Evolutionary conservation across 2,329 filamentous ascomycete genomes (phyloP), one percentile per base, ranked within the genome.

Genomic region (Gnomoniopsis sp.): DNA sequence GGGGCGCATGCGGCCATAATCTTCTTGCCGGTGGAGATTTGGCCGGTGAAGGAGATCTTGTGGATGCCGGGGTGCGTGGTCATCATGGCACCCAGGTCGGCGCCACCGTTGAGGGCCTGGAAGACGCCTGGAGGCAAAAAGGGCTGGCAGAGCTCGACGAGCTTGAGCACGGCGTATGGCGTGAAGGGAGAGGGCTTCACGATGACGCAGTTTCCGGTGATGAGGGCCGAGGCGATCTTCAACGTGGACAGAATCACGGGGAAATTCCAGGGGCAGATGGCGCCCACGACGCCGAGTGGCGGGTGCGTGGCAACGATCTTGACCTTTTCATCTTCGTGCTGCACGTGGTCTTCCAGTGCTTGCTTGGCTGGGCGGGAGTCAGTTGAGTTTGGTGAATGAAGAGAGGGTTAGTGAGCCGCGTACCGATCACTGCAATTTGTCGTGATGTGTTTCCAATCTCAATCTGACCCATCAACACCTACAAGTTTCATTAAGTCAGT

Each of bases 211-310:
- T 82, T 82, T 26, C 79, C 81, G 0, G 81, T 80, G 23, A 82
- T 68, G 3, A 84, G 68, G 0, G 79, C 75, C 0, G 77, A 72
- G 6, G 71, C 73, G 38, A 82, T 74, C 68, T 86, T 86, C 49
- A 80, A 72, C 53, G 76, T 74, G 14, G 76, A 74, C 1, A 80
- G 70, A 57, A 77, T 72, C 30, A 79, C 63, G 1, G 78, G 78
- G 63, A 79, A 86, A 67, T 87, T 87, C 84, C 84, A 87, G 1
- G 83, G 83, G 23, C 81, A 79, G 64, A 86, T 86, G 59, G 78
- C 84, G 14, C 74, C 81, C 1, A 77, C 73, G 4, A 81, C 74
- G 36, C 81, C 81, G 43, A 82, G 71, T 0, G 81, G 80, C 21
- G 69, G 68, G 64, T 77, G 76, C 2, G 73, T 77, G 2, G 72